A percentile compares a stretch with the other conserved stretches of the same genome.
Evolutionary conservation across 345 rosid genomes (phyloP).

Genomic region (Conringia planisiliqua): DNA sequence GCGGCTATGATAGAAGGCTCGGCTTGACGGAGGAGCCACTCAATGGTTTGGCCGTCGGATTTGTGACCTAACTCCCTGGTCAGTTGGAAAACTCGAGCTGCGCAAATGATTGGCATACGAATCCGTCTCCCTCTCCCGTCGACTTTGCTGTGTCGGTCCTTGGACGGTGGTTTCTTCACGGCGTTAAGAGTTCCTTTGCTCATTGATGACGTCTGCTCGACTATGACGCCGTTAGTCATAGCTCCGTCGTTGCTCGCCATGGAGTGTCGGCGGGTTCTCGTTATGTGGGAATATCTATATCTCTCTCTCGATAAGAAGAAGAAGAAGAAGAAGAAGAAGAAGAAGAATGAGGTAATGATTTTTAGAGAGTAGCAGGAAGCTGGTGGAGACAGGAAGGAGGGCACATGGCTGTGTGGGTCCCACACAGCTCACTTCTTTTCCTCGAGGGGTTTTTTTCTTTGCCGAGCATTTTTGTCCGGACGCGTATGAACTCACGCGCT

Average conservation of each 20-base stretch:
- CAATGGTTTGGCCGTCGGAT: slow-evolving; percentile 17
- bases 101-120: slow-evolving; percentile 10
- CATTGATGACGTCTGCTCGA: neutral
- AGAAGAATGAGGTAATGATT: slow-evolving; percentile 1
- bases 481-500: slow-evolving; percentile 32
- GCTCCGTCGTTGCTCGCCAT: slow-evolving; percentile 23
- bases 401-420: slow-evolving; percentile 95
- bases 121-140: slow-evolving; percentile 16
- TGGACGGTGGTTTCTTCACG: neutral
- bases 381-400: slow-evolving; percentile 97
- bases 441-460: neutral
- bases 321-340: neutral
- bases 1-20: slow-evolving; percentile 20
- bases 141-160: slow-evolving; percentile 16
- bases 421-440: slow-evolving; percentile 69
- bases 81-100: slow-evolving; percentile 4
- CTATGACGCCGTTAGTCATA: slow-evolving; percentile 15
- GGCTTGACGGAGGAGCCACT: slow-evolving; percentile 16
- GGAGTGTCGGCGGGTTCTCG: neutral
- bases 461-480: slow-evolving; percentile 5
- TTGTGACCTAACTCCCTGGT: slow-evolving; percentile 9
- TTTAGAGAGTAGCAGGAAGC: slow-evolving; percentile 37
- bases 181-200: slow-evolving; percentile 34
- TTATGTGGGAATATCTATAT: neutral
- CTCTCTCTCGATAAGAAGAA: neutral